Base-by-base conservation (phyloP, 352 stramenopile species). In the Pythium scleroteichum region DNA sequence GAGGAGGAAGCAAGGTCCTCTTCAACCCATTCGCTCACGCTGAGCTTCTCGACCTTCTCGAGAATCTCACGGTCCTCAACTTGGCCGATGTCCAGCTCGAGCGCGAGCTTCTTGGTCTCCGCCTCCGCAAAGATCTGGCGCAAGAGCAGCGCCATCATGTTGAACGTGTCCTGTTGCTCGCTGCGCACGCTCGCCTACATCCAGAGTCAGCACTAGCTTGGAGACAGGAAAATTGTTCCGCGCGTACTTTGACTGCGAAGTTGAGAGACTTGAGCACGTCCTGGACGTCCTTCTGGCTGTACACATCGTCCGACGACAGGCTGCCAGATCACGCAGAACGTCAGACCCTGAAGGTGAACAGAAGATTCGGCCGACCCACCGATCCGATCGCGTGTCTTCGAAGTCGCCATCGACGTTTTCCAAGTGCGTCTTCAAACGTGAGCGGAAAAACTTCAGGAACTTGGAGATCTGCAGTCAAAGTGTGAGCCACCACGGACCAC, bases 381-480 rank as follows among this genome's bases (percentile, higher is more conserved):
- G 79, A 51, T 94, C 84, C 26, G 75, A 90, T 32, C 77, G 78
- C n/a, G 82, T 88, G 70, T 94, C 84, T 53, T 94, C 84, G 58
- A 94, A 94, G 51, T 94, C 84, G 32, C 80, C 84, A 29, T 94
- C 84, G 48, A 94, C 80, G 56, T 87, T 92, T 68, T 92, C 80
- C 14, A 94, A 54, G 48, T 94, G 84, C 27, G 77, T 86, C 44
- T 78, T 82, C 26, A 92, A 58, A 6, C 84, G 82, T 67, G 81
- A 84, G 27, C 82, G 84, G 61, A 94, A 94, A 66, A 94, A 92
- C 76, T 92, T 90, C 72, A 94, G 82, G 58, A 94, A 92, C 67
- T 87, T 88, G 66, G 68, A 48, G 58, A 93, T 68, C 84, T 92
- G 53, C 6, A 47, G 41, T 17, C 32, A 24, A 27, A 53, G 35